These are phyloP conservation scores for Sporothrix phasma DNA, from an alignment of 2,329 filamentous ascomycete species.

Conservation along the genomic window DNA sequence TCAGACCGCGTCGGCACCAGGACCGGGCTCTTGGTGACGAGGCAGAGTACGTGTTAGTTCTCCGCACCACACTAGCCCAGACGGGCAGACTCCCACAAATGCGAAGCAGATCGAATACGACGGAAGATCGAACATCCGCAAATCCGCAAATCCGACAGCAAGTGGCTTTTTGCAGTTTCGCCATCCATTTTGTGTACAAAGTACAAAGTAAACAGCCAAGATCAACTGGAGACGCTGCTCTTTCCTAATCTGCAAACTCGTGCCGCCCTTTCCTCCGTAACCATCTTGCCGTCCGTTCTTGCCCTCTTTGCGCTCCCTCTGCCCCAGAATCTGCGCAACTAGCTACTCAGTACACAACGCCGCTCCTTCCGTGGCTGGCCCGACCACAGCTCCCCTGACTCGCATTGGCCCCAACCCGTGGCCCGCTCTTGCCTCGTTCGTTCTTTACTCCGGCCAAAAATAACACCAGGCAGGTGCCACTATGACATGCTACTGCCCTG, in stretches of 20 bases:
- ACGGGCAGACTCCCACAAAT: not conserved
- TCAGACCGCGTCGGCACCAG: not conserved
- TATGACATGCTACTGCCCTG: not conserved
- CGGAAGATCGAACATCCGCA: not conserved
- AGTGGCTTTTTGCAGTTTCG: not conserved
- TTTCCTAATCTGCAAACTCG: not conserved
- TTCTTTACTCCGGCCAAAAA: slow-evolving; percentile 2
- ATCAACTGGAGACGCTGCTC: too few relatives aligned
- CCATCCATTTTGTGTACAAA: too few relatives aligned
- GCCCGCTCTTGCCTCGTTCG: slow-evolving; percentile 3
- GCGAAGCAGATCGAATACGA: not conserved
- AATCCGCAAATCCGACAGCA: not conserved
- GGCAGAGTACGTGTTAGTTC: slow-evolving; percentile 11
- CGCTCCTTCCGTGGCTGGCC: slow-evolving; percentile 4
- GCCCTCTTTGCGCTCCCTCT: not conserved
- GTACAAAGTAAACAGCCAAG: too few relatives aligned
- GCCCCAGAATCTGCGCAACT: not conserved
- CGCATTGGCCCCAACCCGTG: not conserved
- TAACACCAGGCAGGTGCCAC: not conserved
- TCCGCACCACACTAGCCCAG: not conserved
- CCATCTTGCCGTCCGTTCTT: not conserved
- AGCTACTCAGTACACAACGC: not conserved
- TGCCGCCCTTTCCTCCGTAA: not conserved
- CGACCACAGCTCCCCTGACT: not conserved
- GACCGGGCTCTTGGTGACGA: not conserved